Evolutionary conservation across 2,329 filamentous ascomycete genomes (phyloP).

Genomic region (Fonsecaea multimorphosa): DNA sequence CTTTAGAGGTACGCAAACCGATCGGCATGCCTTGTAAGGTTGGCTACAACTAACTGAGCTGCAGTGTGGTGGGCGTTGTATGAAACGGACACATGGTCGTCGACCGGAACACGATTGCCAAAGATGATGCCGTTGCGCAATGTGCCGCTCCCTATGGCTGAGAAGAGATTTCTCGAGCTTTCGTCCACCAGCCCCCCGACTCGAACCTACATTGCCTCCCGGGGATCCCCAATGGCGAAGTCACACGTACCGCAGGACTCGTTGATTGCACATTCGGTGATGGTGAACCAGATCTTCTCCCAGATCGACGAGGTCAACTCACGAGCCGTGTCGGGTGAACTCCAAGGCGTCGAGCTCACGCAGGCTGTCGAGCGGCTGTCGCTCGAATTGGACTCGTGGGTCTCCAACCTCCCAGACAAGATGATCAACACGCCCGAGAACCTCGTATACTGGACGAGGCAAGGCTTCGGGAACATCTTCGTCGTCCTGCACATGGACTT

Average conservation of each 20-base stretch:
- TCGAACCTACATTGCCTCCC: not conserved
- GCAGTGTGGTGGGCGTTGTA: slow-evolving; percentile 45
- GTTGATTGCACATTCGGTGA: not conserved
- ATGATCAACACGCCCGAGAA: slow-evolving; percentile 51
- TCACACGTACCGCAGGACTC: slow-evolving; percentile 1
- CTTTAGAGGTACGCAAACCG: slow-evolving; percentile 48
- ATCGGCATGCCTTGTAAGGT: slow-evolving; percentile 53
- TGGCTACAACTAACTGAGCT: slow-evolving; percentile 47
- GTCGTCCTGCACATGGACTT: slow-evolving; percentile 56
- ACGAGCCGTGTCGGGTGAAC: slow-evolving; percentile 40
- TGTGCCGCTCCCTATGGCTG: not conserved
- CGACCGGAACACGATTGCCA: not conserved
- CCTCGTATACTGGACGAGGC: slow-evolving; percentile 45
- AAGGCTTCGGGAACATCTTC: slow-evolving; percentile 54
- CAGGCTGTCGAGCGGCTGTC: slow-evolving; percentile 43
- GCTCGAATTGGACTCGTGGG: slow-evolving; percentile 47
- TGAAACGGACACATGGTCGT: slow-evolving; percentile 29
- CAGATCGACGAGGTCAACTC: slow-evolving; percentile 51
- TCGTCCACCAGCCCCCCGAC: not conserved
- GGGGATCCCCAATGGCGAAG: not conserved
- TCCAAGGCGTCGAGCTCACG: slow-evolving; percentile 12
- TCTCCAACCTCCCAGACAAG: slow-evolving; percentile 44
- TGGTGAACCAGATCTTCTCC: slow-evolving; percentile 43
- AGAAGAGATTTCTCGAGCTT: slow-evolving; percentile 1
- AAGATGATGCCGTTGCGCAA: slow-evolving; percentile 5